Evolutionary conservation across 495 filamentous ascomycete genomes (phyloP), one percentile per base, ranked within the genome.

Genomic region (Hyaloscypha hepaticicola): DNA sequence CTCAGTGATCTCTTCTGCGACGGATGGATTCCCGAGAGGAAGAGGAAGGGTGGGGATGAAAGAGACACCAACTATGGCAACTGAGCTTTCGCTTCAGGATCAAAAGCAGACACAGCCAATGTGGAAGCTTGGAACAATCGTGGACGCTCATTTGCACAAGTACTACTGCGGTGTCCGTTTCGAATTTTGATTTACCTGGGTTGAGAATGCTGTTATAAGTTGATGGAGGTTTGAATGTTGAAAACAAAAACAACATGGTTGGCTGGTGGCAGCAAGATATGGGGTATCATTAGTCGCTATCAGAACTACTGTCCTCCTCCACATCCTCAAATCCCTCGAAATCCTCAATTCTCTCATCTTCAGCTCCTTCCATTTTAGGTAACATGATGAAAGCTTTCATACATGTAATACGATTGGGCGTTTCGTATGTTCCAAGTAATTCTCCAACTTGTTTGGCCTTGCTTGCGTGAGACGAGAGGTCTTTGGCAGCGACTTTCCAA

Each of bases 331-430:
- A 55, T 21, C 70, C 75, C 49, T 71, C 72, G 22, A 50, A 68
- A 48, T 76, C 71, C 16, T 72, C 73, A 9, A 62, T 55, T 25
- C 66, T 56, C 55, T 74, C 55, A 29, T 71, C 70, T 16, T 64
- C 60, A 19, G 59, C 61, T 21, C 77, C 80, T 55, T 79, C 77
- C 9, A 79, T 76, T 22, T 78, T 77, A 52, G 84, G 79, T 77
- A 85, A 81, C 93, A 98, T 96, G 63, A 90, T 78, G 74, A 97
- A 98, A 50, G 89, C 88, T 63, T 81, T 86, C 67, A 99, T 62
- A 74, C 95, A 99, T 12, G 93, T 99, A 64, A 99, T 93, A 55
- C 95, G 83, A 73, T 93, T 90, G 33, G 88, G 86, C 8, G 93
- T 97, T 73, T 91, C 88, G 67, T 93, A 93, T 59, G 85, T 88